A percentile compares a stretch with the other conserved stretches of the same genome.
These are phyloP conservation scores for Penicillium goetzii DNA, from an alignment of 495 filamentous ascomycete species.

Conservation along the genomic window DNA sequence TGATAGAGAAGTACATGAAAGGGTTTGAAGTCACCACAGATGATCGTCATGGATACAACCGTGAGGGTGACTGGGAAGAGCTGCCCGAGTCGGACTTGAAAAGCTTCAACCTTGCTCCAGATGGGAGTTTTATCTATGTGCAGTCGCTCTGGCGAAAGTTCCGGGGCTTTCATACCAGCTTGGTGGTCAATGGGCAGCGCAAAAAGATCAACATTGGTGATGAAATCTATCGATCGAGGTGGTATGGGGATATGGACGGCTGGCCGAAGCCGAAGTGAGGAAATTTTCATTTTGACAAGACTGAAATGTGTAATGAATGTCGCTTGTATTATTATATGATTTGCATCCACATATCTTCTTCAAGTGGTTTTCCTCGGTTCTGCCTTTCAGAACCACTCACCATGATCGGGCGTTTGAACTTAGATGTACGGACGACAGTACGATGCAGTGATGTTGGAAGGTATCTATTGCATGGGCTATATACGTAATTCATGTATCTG, in stretches of 20 bases:
- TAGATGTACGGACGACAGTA: no score
- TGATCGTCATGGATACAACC: conserved; percentile 31
- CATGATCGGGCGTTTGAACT: no score
- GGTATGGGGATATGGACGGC: conserved; percentile 34
- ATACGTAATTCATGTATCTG: neutral
- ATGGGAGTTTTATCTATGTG: conserved; percentile 34
- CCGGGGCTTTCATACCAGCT: conserved; percentile 33
- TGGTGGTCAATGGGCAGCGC: conserved; percentile 28
- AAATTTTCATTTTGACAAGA: neutral
- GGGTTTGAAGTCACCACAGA: conserved; percentile 35
- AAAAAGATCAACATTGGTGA: conserved; percentile 29
- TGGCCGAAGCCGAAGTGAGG: conserved; percentile 34
- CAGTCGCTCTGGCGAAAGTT: conserved; percentile 32
- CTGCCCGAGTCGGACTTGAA: conserved; percentile 35
- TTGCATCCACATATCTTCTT: neutral
- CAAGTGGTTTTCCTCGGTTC: neutral
- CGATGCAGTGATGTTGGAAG: neutral
- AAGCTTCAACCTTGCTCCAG: conserved; percentile 34
- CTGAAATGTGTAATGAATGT: neutral
- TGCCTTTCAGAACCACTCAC: no score
- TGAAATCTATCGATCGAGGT: conserved; percentile 39
- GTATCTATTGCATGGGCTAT: conserved; percentile 3
- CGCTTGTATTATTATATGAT: neutral
- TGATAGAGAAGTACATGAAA: conserved; percentile 28
- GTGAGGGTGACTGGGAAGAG: conserved; percentile 27